Evolutionary conservation across 805 yeast species (phyloP), one percentile per base, ranked within the genome.

Genomic region (Diddensiella transvaalensis): DNA sequence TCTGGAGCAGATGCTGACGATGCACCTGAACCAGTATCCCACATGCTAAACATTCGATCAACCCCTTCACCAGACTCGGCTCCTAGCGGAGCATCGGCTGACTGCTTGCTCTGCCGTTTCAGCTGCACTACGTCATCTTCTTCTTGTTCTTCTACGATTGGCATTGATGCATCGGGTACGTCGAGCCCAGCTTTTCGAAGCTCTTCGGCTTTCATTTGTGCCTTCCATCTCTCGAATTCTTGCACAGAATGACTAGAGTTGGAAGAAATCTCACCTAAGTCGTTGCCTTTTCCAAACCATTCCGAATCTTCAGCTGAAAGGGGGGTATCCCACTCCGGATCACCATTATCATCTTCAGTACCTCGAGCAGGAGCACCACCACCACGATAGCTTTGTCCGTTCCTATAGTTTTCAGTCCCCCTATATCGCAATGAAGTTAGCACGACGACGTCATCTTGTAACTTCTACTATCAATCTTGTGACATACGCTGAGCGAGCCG

Each of bases 141-240:
- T 26, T 26, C 32, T 8, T 8, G 32, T 8, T 26, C 32, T 13
- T 26, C 32, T 26, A 8, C 32, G 8, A 8, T 13, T 8, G 13
- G 8, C 11, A 26, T 26, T 8, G 35, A 18, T 3, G 48, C 42
- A 32, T 35, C 60, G 33, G 44, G 52, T 33, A 42, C 50, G 10
- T 56, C 61, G 13, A 49, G 40, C n/a, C 60, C 64, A 8, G 50
- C 49, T 26, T 52, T 43, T 17, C 52, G 48, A 38, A 48, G 44
- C 18, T 57, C 58, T 19, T 51, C 48, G 4, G 60, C 60, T 30
- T 52, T 55, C 64, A 58, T 61, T 35, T 50, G 51, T 1, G 60
- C 63, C 40, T 59, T 62, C 67, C 67, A 62, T 18, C 58, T 57
- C 42, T 62, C 63, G 51, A 62, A 60, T 29, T 61, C 65, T 40